Percentiles rank a stretch among this genome's conserved stretches.
Conservation (phyloP, 768 basidiomycete genomes). For the Hysterangium stoloniferum region DNA sequence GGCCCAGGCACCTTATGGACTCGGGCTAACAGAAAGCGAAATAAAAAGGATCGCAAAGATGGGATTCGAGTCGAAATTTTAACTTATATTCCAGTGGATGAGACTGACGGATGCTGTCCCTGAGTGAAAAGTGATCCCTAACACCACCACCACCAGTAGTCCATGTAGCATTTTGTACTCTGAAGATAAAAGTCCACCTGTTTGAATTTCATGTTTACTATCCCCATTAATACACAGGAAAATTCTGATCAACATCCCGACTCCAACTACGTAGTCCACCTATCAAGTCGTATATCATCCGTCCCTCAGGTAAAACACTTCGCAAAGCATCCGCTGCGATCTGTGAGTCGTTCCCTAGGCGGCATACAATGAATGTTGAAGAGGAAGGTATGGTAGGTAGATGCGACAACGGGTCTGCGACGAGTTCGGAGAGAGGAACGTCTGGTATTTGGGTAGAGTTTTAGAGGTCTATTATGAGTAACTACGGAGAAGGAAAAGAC, state of each 20-base stretch:
- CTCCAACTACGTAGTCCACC: conserved; percentile 84
- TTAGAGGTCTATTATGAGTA: neutral
- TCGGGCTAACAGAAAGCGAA: conserved; percentile 56
- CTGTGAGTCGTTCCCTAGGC: conserved; percentile 90
- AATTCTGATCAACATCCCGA: conserved; percentile 57
- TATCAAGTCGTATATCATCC: conserved; percentile 55
- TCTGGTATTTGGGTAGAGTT: conserved; percentile 37
- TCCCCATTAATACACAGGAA: conserved; percentile 77
- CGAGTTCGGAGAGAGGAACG: conserved; percentile 59
- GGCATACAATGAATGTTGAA: conserved; percentile 60
- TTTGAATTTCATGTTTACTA: too few species aligned
- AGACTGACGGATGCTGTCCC: too few species aligned
- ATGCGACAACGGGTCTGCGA: conserved; percentile 48
- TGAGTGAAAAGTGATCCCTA: too few species aligned
- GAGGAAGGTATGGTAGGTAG: conserved; percentile 25
- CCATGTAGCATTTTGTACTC: too few species aligned
- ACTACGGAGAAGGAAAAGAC: neutral
- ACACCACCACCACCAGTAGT: too few species aligned
- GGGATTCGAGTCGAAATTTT: conserved; percentile 43
- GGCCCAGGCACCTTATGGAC: conserved; percentile 60
- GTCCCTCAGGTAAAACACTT: conserved; percentile 17
- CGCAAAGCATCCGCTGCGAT: conserved; percentile 64
- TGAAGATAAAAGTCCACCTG: too few species aligned
- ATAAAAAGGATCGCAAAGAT: conserved; percentile 49
- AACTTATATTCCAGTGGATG: too few species aligned